Conservation (phyloP, 1,284 basidiomycete species). For the Bjerkandera adusta region DNA sequence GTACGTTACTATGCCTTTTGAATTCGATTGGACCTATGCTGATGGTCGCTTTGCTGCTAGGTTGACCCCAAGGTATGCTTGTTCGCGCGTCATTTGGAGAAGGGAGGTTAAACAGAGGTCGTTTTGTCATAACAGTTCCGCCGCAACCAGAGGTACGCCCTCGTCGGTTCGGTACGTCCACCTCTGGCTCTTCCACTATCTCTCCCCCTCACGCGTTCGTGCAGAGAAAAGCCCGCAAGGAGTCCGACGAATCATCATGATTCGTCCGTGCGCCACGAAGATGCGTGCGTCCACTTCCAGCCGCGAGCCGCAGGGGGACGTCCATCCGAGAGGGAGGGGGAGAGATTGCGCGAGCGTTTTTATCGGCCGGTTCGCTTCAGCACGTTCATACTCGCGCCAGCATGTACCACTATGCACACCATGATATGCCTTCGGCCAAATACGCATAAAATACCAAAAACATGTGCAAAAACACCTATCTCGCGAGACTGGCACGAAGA, state of each 20-base stretch:
- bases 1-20: slow-evolving; percentile 54
- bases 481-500: neutral
- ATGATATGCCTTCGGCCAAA: slow-evolving; percentile 24
- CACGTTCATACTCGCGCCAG: slow-evolving; percentile 11
- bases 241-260: slow-evolving; percentile 51
- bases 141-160: slow-evolving; percentile 79
- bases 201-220: slow-evolving; percentile 10
- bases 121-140: slow-evolving; percentile 62
- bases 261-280: slow-evolving; percentile 15
- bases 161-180: slow-evolving; percentile 72
- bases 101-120: slow-evolving; percentile 16
- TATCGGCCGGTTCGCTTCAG: slow-evolving; percentile 3
- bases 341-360: neutral
- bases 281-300: too few species aligned
- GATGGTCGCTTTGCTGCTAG: slow-evolving; percentile 37
- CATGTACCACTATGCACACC: slow-evolving; percentile 29
- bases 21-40: too few species aligned
- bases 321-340: slow-evolving; percentile 14
- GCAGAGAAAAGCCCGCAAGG: slow-evolving; percentile 63
- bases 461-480: slow-evolving; percentile 19
- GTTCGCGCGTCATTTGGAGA: slow-evolving; percentile 4
- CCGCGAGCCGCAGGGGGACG: slow-evolving; percentile 3
- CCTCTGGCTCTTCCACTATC: slow-evolving; percentile 3
- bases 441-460: slow-evolving; percentile 32
- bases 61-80: slow-evolving; percentile 79